A percentile compares a stretch with the other conserved stretches of the same genome.
Conservation (phyloP, 345 rosid species). For the Lumnitzera littorea region DNA sequence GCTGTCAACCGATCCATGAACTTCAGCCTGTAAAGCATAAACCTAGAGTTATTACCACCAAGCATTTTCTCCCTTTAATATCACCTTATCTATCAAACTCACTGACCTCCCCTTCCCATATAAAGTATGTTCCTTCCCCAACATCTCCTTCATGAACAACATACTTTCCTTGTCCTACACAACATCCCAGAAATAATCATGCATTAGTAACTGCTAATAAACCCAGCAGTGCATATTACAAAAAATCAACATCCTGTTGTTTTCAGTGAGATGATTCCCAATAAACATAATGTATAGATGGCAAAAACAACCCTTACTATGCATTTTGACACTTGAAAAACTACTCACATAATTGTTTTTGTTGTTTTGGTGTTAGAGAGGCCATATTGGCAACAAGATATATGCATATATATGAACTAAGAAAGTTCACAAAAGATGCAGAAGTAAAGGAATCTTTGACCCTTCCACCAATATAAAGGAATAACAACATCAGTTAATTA, state of each 20-base stretch:
- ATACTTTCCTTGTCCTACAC: constrained; percentile 61
- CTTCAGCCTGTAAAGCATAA: constrained; percentile 59
- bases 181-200: constrained; percentile 3
- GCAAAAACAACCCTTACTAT: too few species aligned
- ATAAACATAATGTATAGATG: too few species aligned
- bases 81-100: neutral
- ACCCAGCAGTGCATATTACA: neutral
- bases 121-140: constrained; percentile 77
- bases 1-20: constrained; percentile 38
- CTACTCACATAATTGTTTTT: too few species aligned
- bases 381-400: too few species aligned
- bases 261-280: too few species aligned
- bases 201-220: neutral
- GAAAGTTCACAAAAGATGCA: too few species aligned
- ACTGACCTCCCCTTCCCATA: constrained; percentile 88
- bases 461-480: too few species aligned
- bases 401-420: too few species aligned
- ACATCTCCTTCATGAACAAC: constrained; percentile 63
- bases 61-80: neutral
- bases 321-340: too few species aligned
- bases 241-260: neutral
- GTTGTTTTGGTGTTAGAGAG: too few species aligned
- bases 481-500: too few species aligned
- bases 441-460: too few species aligned
- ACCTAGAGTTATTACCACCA: constrained; percentile 2